Conservation (phyloP, 2,329 filamentous ascomycete genomes). For the Exophiala phaeomuriformis region DNA sequence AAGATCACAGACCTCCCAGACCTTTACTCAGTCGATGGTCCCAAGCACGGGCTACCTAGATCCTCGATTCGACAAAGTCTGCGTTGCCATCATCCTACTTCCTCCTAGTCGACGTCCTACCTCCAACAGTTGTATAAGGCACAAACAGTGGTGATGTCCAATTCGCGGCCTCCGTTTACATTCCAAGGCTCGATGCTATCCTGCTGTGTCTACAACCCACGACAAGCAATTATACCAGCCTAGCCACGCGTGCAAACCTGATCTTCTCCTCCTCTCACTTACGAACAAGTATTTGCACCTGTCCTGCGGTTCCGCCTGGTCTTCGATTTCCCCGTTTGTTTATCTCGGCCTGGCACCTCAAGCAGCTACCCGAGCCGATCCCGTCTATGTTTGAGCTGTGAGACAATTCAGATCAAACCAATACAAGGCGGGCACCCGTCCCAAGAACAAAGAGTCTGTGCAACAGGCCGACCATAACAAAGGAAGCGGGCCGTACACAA, state of each 20-base stretch:
- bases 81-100: too few relatives aligned
- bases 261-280: not conserved
- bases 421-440: not conserved
- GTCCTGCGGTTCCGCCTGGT: not conserved
- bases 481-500: conserved; percentile 3
- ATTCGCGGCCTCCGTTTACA: conserved; percentile 7
- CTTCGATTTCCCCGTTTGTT: not conserved
- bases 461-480: conserved; percentile 1
- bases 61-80: too few relatives aligned
- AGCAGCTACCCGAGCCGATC: conserved; percentile 12
- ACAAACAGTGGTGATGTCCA: not conserved
- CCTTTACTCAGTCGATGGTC: too few relatives aligned
- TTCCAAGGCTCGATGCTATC: conserved; percentile 9
- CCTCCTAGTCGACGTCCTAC: too few relatives aligned
- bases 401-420: not conserved
- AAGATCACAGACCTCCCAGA: too few relatives aligned
- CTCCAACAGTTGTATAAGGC: too few relatives aligned
- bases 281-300: not conserved
- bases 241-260: not conserved
- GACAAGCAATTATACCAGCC: not conserved
- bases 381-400: not conserved
- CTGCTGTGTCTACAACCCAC: not conserved
- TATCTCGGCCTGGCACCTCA: not conserved
- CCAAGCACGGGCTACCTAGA: too few relatives aligned
- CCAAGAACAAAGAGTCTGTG: conserved; percentile 15